Evolutionary conservation across 805 yeast genomes (phyloP).

Genomic region (Metschnikowia borealis): DNA sequence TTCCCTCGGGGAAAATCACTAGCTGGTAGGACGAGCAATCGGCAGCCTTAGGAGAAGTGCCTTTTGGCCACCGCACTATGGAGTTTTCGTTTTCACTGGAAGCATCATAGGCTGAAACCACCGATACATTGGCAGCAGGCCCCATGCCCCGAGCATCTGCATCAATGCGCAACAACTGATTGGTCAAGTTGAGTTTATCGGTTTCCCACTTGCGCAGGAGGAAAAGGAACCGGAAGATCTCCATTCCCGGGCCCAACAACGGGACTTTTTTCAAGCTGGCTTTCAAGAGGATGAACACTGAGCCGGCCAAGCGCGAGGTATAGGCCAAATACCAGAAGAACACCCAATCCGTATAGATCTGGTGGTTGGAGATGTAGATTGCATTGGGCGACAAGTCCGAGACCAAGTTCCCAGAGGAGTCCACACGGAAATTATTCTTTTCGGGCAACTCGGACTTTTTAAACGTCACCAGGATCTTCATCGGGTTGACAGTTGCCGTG

Average conservation of each 20-base stretch:
- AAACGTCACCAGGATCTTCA: constrained; percentile 48
- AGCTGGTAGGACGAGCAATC: constrained; percentile 46
- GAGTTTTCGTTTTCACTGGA: background rate
- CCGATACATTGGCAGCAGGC: constrained; percentile 41
- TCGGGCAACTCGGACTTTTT: constrained; percentile 36
- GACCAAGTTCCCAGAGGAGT: constrained; percentile 19
- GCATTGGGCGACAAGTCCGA: constrained; percentile 45
- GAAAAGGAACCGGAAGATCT: constrained; percentile 69
- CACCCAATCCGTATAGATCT: constrained; percentile 91
- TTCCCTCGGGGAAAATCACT: constrained; percentile 90
- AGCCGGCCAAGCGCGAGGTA: constrained; percentile 60
- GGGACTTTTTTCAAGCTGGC: constrained; percentile 68
- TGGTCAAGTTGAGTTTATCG: constrained; percentile 59
- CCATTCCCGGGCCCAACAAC: constrained; percentile 82
- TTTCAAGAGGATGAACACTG: constrained; percentile 71
- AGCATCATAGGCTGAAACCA: constrained; percentile 18
- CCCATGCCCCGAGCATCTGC: constrained; percentile 58
- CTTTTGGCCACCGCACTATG: constrained; percentile 30
- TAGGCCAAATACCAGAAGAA: constrained; percentile 83
- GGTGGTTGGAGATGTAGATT: constrained; percentile 83
- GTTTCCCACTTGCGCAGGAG: constrained; percentile 81
- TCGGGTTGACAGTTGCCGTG: constrained; percentile 49
- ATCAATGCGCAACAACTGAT: constrained; percentile 53
- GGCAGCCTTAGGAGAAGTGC: constrained; percentile 9
- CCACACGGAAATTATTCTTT: constrained; percentile 22